Percentiles rank a stretch among this genome's conserved stretches.
phyloP scores from a whole-genome alignment of 2,329 filamentous ascomycete species.

The Colletotrichum incanum region DNA sequence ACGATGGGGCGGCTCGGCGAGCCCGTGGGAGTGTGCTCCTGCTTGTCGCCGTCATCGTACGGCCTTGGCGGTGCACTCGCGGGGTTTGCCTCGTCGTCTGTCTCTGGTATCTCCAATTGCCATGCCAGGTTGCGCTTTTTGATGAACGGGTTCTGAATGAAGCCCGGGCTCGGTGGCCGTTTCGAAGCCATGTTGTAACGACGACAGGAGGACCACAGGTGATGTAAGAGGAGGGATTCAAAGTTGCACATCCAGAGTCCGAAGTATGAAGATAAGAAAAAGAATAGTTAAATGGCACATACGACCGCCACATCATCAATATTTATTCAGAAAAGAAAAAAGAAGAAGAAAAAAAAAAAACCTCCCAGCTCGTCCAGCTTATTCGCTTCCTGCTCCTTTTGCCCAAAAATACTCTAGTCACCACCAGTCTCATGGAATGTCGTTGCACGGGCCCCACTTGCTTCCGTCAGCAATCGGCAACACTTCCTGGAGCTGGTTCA shows the following conservation, averaged over 20 bases:
- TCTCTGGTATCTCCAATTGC: constrained; percentile 52
- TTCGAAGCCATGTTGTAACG: constrained; percentile 49
- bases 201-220: background rate
- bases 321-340: no score
- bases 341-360: background rate
- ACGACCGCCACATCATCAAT: background rate
- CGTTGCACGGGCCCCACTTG: constrained; percentile 16
- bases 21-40: background rate
- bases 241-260: no score
- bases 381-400: no score
- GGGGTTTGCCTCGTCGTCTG: no score
- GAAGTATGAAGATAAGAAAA: no score
- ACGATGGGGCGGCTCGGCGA: background rate
- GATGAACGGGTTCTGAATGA: constrained; percentile 63
- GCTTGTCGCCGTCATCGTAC: background rate
- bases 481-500: background rate
- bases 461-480: constrained; percentile 5
- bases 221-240: background rate
- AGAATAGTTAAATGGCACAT: no score
- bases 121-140: constrained; percentile 64
- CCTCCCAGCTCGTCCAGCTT: background rate
- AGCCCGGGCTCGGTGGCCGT: constrained; percentile 50
- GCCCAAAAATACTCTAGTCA: no score
- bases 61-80: background rate
- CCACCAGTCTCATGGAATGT: background rate